These are phyloP conservation scores for Zygoascus bituminiphila DNA, from an alignment of 805 yeast genomes.

Conservation along the genomic window DNA sequence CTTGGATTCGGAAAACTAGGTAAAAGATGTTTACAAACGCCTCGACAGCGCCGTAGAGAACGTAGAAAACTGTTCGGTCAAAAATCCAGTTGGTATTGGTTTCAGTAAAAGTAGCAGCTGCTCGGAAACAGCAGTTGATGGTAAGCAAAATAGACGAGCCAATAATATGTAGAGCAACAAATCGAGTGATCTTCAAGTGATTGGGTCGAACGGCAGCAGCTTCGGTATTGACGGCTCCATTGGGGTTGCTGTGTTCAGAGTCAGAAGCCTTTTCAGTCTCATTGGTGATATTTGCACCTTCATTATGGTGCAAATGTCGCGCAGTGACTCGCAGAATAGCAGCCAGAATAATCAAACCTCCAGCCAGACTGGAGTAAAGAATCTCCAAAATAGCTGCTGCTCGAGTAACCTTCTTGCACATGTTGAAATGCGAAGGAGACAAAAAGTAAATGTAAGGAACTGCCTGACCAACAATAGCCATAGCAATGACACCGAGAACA, in stretches of 20 bases:
- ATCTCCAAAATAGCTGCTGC: conserved; percentile 42
- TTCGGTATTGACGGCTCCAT: not conserved
- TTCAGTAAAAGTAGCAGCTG: conserved; percentile 25
- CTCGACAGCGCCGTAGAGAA: conserved; percentile 64
- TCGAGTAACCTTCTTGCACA: conserved; percentile 47
- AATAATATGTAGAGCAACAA: not conserved
- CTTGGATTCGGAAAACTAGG: conserved; percentile 44
- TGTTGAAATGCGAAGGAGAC: conserved; percentile 35
- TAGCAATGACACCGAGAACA: conserved; percentile 51
- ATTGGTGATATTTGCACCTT: conserved; percentile 12
- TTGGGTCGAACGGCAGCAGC: not conserved
- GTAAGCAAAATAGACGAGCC: conserved; percentile 17
- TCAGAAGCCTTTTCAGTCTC: not conserved
- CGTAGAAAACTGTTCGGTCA: conserved; percentile 53
- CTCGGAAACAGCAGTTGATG: conserved; percentile 27
- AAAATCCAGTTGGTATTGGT: conserved; percentile 35
- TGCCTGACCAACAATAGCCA: conserved; percentile 59
- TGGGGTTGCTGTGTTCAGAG: not conserved
- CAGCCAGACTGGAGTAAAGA: conserved; percentile 45
- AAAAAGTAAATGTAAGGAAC: conserved; percentile 53
- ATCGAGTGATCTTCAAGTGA: not conserved
- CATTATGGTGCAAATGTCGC: conserved; percentile 11
- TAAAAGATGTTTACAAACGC: conserved; percentile 47
- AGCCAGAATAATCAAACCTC: conserved; percentile 21
- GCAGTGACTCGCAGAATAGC: not conserved